Conservation (phyloP, 192 early-diverging fungal genomes). For the Coemansia sp. region DNA sequence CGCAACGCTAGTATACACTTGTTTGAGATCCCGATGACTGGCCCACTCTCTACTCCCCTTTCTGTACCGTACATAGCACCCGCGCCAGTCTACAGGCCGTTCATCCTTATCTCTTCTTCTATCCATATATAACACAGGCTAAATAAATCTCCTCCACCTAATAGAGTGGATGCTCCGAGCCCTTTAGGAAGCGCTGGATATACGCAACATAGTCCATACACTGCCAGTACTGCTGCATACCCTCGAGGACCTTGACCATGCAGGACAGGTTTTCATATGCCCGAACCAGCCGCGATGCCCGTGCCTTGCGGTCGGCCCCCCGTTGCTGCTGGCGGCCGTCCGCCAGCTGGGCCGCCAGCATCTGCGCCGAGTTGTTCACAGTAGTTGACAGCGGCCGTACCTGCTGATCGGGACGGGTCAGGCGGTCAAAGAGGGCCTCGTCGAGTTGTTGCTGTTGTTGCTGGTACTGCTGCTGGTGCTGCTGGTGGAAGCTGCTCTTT, state of each 20-base stretch:
- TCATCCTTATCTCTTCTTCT: too few relatives aligned
- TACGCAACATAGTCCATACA: conserved; percentile 48
- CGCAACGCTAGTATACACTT: too few relatives aligned
- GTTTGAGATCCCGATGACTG: too few relatives aligned
- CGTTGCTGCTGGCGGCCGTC: conserved; percentile 4
- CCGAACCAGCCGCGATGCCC: conserved; percentile 25
- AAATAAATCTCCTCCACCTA: conserved; percentile 5
- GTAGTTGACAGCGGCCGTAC: conserved; percentile 42
- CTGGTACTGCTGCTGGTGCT: not conserved
- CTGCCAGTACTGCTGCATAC: conserved; percentile 52
- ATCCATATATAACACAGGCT: too few relatives aligned
- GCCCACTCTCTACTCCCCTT: too few relatives aligned
- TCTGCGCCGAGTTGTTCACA: conserved; percentile 38
- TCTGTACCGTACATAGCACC: too few relatives aligned
- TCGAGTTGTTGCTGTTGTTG: not conserved
- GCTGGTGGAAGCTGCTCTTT: too few relatives aligned
- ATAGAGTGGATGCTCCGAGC: conserved; percentile 37
- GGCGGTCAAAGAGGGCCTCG: too few relatives aligned
- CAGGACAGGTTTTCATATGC: conserved; percentile 48
- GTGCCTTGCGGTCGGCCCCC: conserved; percentile 23
- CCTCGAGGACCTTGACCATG: conserved; percentile 48
- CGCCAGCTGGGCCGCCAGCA: conserved; percentile 28
- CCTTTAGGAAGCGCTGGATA: conserved; percentile 39
- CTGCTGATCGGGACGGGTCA: conserved; percentile 15
- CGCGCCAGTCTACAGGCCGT: too few relatives aligned